phyloP scores from a whole-genome alignment of 495 filamentous ascomycete genomes.

The Lepraria neglecta region DNA sequence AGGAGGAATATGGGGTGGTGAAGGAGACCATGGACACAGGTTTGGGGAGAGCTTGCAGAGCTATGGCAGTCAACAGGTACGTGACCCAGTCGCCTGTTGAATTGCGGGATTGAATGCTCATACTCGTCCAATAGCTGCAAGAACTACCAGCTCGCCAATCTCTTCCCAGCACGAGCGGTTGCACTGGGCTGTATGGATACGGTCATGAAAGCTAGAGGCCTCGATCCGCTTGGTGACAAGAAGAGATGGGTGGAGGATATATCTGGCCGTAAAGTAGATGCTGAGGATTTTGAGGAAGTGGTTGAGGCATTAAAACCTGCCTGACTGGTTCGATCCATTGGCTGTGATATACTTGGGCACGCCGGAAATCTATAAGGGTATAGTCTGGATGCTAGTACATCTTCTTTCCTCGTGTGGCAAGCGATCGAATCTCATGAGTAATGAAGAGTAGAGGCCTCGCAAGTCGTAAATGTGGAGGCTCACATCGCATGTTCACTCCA shows the following conservation, averaged over 20 bases:
- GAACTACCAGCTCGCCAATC: slow-evolving; percentile 34
- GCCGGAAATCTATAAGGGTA: too few relatives aligned
- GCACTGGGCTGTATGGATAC: slow-evolving; percentile 36
- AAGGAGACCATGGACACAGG: slow-evolving; percentile 32
- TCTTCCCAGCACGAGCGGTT: slow-evolving; percentile 37
- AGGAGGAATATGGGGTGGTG: slow-evolving; percentile 37
- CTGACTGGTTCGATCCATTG: slow-evolving; percentile 3
- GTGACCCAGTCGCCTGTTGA: slow-evolving; percentile 5
- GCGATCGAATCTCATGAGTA: too few relatives aligned
- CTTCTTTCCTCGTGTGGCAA: too few relatives aligned
- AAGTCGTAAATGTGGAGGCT: too few relatives aligned
- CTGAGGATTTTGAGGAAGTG: slow-evolving; percentile 38
- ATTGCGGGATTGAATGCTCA: background rate
- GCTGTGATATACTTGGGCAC: too few relatives aligned
- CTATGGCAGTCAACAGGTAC: slow-evolving; percentile 31
- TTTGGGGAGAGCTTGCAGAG: slow-evolving; percentile 33
- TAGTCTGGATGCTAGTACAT: too few relatives aligned
- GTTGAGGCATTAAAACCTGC: slow-evolving; percentile 18
- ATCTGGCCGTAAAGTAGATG: slow-evolving; percentile 35
- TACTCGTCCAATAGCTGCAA: slow-evolving; percentile 24
- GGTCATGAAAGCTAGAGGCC: slow-evolving; percentile 30
- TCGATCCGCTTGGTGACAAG: slow-evolving; percentile 16
- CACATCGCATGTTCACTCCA: too few relatives aligned
- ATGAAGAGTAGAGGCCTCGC: too few relatives aligned
- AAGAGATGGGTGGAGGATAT: slow-evolving; percentile 33